Conservation (phyloP, 2,329 filamentous ascomycete species). For the Cladosporium sp. region DNA sequence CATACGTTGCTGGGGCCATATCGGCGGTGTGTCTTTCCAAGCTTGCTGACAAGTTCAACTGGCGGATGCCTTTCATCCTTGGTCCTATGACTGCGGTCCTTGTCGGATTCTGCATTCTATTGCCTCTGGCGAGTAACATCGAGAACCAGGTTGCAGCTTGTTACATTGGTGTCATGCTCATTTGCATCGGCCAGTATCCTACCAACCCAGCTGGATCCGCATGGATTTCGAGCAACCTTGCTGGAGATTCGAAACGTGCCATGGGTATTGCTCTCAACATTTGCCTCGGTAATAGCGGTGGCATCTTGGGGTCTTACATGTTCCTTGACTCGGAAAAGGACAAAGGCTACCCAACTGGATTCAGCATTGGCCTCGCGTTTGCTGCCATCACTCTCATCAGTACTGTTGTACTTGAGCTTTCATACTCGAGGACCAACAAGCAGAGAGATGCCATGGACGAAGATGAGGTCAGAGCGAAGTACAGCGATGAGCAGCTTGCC, state of each 20-base stretch:
- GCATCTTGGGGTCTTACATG: slow-evolving; percentile 36
- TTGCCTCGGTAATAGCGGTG: slow-evolving; percentile 39
- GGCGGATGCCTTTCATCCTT: slow-evolving; percentile 57
- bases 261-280: slow-evolving; percentile 39
- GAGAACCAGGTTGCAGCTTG: slow-evolving; percentile 40
- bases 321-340: slow-evolving; percentile 33
- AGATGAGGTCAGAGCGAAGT: slow-evolving; percentile 30
- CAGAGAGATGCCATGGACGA: slow-evolving; percentile 30
- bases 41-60: slow-evolving; percentile 53
- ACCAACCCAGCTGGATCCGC: slow-evolving; percentile 24
- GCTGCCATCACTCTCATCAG: slow-evolving; percentile 18
- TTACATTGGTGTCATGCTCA: slow-evolving; percentile 25
- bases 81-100: slow-evolving; percentile 18
- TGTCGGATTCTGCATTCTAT: slow-evolving; percentile 20
- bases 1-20: slow-evolving; percentile 30
- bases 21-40: slow-evolving; percentile 39
- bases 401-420: slow-evolving; percentile 24
- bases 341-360: slow-evolving; percentile 33
- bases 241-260: slow-evolving; percentile 32
- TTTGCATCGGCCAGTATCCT: slow-evolving; percentile 21
- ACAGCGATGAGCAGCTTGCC: slow-evolving; percentile 32
- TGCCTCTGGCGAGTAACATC: slow-evolving; percentile 19
- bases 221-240: slow-evolving; percentile 30
- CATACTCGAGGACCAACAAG: slow-evolving; percentile 32
- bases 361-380: slow-evolving; percentile 27